Percentiles rank a stretch among this genome's conserved stretches.
Evolutionary conservation across 31 red algal genomes (phyloP).

Genomic region (Odonthalia washingtoniensis): DNA sequence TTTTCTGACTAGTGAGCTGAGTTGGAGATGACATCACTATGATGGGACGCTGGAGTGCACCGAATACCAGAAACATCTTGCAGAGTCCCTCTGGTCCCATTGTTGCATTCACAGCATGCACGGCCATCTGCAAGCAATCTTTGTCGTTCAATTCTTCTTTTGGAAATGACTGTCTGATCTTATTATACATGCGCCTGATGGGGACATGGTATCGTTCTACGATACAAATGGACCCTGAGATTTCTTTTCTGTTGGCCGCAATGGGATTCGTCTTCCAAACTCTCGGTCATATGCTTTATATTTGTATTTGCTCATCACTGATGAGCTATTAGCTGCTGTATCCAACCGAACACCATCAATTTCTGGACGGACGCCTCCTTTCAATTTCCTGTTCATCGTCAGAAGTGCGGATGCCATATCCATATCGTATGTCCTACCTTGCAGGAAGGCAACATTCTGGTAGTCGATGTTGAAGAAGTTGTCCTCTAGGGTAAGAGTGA

Average conservation of each 20-base stretch:
- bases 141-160: background rate
- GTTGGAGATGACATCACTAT: no score
- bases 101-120: constrained; percentile 5
- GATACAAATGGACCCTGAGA: constrained; percentile 1
- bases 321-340: background rate
- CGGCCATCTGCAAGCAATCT: constrained; percentile 38
- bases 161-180: background rate
- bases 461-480: no score
- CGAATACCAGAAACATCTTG: no score
- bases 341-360: background rate
- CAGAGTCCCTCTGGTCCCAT: constrained; percentile 29
- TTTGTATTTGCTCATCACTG: no score
- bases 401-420: background rate
- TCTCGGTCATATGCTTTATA: background rate
- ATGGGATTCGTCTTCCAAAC: background rate
- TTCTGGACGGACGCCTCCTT: background rate
- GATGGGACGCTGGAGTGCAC: no score
- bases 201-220: constrained; percentile 39
- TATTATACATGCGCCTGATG: background rate
- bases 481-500: no score
- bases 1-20: no score
- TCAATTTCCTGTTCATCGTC: background rate
- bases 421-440: background rate
- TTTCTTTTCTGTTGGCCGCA: background rate
- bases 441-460: background rate